These are phyloP conservation scores for Salix arbutifolia DNA, from an alignment of 345 rosid genomes.

Conservation along the genomic window DNA sequence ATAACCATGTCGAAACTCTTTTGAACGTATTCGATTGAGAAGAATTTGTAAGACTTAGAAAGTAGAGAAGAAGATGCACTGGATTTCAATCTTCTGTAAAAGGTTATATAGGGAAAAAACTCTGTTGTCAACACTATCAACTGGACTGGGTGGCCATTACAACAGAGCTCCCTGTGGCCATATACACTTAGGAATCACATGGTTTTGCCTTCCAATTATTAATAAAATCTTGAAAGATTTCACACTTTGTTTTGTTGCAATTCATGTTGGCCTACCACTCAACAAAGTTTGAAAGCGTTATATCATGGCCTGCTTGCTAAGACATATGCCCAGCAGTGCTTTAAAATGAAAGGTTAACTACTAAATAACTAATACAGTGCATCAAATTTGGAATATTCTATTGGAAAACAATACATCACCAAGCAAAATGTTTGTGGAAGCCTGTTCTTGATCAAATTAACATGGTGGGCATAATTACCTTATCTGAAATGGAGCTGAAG, in stretches of 20 bases:
- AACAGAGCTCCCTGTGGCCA: background rate
- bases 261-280: background rate
- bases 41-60: background rate
- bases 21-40: background rate
- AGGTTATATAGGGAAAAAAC: background rate
- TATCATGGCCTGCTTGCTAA: background rate
- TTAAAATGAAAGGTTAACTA: background rate
- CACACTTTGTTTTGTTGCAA: too few relatives aligned
- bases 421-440: background rate
- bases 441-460: background rate
- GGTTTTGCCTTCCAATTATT: background rate
- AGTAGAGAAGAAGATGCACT: background rate
- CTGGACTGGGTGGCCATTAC: background rate
- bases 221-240: background rate
- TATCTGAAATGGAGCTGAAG: background rate
- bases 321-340: background rate
- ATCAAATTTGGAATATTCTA: background rate
- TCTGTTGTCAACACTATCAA: background rate
- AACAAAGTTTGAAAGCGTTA: background rate
- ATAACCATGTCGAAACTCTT: constrained; percentile 2
- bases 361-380: background rate
- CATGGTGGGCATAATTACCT: background rate
- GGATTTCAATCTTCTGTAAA: background rate
- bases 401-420: background rate
- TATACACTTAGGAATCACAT: background rate